Conservation (phyloP, 768 basidiomycete genomes). For the Trametopsis cervina region DNA sequence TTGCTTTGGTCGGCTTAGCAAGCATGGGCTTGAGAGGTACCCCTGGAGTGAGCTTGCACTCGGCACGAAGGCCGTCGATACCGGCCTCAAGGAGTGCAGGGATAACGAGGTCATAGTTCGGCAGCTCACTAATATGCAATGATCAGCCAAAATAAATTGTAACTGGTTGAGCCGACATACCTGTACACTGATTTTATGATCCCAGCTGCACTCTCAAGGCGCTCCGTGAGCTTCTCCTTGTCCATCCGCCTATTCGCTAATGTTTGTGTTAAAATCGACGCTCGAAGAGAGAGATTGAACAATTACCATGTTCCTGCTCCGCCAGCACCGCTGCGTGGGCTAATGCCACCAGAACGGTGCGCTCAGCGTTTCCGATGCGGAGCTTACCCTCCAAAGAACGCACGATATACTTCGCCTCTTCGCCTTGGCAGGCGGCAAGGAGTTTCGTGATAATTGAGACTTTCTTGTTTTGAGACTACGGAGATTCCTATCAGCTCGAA, state of each 20-base stretch:
- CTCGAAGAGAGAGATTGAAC: background rate
- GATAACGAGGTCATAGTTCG: slow-evolving; percentile 86
- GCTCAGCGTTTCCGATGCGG: slow-evolving; percentile 94
- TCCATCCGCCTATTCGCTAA: slow-evolving; percentile 69
- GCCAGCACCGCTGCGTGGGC: slow-evolving; percentile 86
- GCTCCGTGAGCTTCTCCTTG: slow-evolving; percentile 61
- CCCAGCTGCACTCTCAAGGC: slow-evolving; percentile 70
- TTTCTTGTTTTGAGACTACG: slow-evolving; percentile 89
- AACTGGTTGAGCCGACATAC: slow-evolving; percentile 39
- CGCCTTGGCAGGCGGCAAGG: slow-evolving; percentile 83
- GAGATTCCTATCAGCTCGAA: background rate
- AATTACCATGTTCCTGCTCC: slow-evolving; percentile 55
- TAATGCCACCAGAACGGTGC: slow-evolving; percentile 90
- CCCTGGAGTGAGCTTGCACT: slow-evolving; percentile 90
- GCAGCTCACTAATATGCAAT: slow-evolving; percentile 68
- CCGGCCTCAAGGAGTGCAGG: slow-evolving; percentile 83
- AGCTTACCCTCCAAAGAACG: slow-evolving; percentile 95
- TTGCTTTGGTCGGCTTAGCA: slow-evolving; percentile 98
- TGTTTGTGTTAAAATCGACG: background rate
- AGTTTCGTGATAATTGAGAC: slow-evolving; percentile 92
- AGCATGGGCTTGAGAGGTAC: slow-evolving; percentile 98
- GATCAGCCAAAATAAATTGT: background rate
- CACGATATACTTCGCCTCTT: slow-evolving; percentile 95
- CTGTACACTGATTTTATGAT: slow-evolving; percentile 90
- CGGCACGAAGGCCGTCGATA: slow-evolving; percentile 56